Evolutionary conservation across 192 early-diverging fungal genomes (phyloP).

Genomic region (Podochytrium sp.): DNA sequence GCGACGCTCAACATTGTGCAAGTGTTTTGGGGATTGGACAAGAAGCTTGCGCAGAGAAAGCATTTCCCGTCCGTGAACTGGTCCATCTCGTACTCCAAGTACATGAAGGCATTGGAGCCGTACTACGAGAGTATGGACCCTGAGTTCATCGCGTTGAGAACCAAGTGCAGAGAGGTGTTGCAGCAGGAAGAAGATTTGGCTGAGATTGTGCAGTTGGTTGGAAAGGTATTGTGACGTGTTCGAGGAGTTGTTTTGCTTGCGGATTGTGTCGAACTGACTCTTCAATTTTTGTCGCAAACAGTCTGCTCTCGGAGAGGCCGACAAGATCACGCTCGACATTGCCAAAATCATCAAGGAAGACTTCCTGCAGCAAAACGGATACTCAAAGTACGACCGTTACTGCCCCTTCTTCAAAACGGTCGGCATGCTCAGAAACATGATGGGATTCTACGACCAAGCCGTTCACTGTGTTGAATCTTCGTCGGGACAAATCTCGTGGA

Average conservation of each 20-base stretch:
- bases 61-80: constrained; percentile 99
- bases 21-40: constrained; percentile 99
- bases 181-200: constrained; percentile 98
- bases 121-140: constrained; percentile 95
- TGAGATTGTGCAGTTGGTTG: constrained; percentile 99
- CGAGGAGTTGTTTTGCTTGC: constrained; percentile 6
- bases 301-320: constrained; percentile 82
- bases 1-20: constrained; percentile 98
- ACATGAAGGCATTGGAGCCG: constrained; percentile 94
- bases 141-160: constrained; percentile 89
- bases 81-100: constrained; percentile 97
- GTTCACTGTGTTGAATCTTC: constrained; percentile 93
- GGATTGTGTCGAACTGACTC: constrained; percentile 8
- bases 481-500: constrained; percentile 89
- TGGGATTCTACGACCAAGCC: constrained; percentile 94
- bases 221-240: constrained; percentile 68
- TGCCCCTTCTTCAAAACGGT: constrained; percentile 99
- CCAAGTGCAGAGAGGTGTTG: constrained; percentile 96
- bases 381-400: constrained; percentile 97
- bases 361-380: constrained; percentile 99
- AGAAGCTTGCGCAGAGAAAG: constrained; percentile 99
- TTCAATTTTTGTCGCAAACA: not conserved
- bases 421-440: constrained; percentile 97
- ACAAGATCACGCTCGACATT: constrained; percentile 99
- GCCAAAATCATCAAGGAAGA: constrained; percentile 99